These are phyloP conservation scores for Dothiorella sarmentorum DNA, from an alignment of 2,329 filamentous ascomycete genomes.

Conservation along the genomic window DNA sequence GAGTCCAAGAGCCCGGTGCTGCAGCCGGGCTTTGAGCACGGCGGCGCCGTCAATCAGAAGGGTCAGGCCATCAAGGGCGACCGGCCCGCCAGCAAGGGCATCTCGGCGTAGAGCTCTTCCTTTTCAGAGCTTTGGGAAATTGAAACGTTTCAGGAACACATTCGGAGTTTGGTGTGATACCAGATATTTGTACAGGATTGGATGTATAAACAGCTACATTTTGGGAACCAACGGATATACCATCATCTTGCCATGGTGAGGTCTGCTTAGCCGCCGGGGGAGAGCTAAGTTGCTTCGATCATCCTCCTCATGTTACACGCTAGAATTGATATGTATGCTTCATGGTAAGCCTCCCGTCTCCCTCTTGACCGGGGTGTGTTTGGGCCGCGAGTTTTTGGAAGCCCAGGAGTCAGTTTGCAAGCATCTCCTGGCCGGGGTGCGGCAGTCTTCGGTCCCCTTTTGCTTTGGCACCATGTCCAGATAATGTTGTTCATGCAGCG, in stretches of 20 bases:
- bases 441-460: too few species aligned
- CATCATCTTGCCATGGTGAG: background rate
- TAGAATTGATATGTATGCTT: conserved; percentile 10
- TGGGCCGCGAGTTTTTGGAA: conserved; percentile 7
- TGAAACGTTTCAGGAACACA: background rate
- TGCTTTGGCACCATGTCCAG: too few species aligned
- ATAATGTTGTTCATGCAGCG: too few species aligned
- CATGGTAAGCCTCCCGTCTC: background rate
- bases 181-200: conserved; percentile 17
- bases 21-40: background rate
- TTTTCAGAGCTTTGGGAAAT: background rate
- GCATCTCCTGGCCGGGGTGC: too few species aligned
- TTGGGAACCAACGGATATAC: conserved; percentile 15
- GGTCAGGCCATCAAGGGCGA: background rate
- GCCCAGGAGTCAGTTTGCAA: too few species aligned
- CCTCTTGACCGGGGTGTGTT: background rate
- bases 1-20: background rate
- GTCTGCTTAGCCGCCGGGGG: background rate
- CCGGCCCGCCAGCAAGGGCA: conserved; percentile 13
- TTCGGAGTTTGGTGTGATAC: conserved; percentile 17
- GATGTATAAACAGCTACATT: conserved; percentile 15
- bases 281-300: background rate
- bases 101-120: conserved; percentile 10
- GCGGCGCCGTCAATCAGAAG: background rate
- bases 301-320: background rate